These are phyloP conservation scores for Fallopia convolvulus DNA, from an alignment of 148 eudicot species.

Conservation along the genomic window DNA sequence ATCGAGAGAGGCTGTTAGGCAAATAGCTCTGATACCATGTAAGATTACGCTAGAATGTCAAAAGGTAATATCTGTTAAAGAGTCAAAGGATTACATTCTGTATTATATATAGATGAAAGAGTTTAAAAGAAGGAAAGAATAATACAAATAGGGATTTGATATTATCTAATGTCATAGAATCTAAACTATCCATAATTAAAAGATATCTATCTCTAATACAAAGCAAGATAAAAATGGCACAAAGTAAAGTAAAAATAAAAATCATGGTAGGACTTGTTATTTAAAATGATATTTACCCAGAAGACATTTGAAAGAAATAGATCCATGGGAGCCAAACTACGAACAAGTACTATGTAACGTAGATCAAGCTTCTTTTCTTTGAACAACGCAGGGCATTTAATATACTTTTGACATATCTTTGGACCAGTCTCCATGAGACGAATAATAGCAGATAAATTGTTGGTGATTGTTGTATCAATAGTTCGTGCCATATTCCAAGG, in stretches of 20 bases:
- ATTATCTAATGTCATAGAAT: no score
- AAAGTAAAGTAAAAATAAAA: background rate
- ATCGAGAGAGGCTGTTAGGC: no score
- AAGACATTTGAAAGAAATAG: constrained; percentile 68
- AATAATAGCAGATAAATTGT: constrained; percentile 75
- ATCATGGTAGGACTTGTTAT: no score
- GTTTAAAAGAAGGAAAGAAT: no score
- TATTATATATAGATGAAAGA: no score
- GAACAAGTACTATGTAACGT: constrained; percentile 82
- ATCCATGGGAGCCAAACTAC: constrained; percentile 84
- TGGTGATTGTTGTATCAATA: constrained; percentile 80
- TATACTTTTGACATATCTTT: constrained; percentile 94
- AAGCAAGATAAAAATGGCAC: background rate
- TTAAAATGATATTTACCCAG: constrained; percentile 53
- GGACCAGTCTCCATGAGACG: constrained; percentile 99
- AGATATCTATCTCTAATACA: no score
- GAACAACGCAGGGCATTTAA: constrained; percentile 84
- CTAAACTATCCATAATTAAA: no score
- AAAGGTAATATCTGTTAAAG: no score
- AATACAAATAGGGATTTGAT: no score
- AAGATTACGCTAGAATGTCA: no score
- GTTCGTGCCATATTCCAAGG: constrained; percentile 99
- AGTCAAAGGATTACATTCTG: no score
- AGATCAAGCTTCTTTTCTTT: constrained; percentile 84
- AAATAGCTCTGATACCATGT: no score